Evolutionary conservation across 2,329 filamentous ascomycete species (phyloP), one percentile per base, ranked within the genome.

Genomic region (Pyrenochaeta sp.): DNA sequence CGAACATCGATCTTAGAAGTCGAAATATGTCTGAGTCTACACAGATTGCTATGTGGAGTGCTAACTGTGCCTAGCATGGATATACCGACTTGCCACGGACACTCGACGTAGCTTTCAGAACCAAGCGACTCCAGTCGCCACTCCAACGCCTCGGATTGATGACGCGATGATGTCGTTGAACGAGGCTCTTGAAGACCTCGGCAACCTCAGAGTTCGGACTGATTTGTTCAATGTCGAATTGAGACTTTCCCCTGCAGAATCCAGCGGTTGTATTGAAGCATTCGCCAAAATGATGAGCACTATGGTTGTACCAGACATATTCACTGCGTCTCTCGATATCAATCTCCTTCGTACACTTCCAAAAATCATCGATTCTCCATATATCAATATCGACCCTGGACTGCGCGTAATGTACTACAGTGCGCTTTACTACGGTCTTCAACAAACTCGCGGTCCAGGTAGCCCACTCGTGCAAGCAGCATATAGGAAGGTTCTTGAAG

Each of bases 11-110:
- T n/a, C 23, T 27, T 27, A 27, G 9, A 27, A 27, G 4, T 9
- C 4, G 23, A 27, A 27, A 27, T 5, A 27, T 27, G 23, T 9
- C 23, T 9, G 23, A 27, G 9, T 5, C 9, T 4, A 27, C 9
- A 27, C 23, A 27, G 9, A 9, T 9, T 27, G 23, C 9, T 27
- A 27, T 9, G 9, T 4, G 23, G 9, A 27, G 4, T 9, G 36
- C 32, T 51, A 39, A 58, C 32, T 14, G 5, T 17, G 14, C 30
- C n/a, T 20, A 66, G 64, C 62, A 37, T 68, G 68, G 69, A 65
- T 72, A 9, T 71, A 66, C 49, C 68, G 57, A 7, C 54, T 71
- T 50, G 69, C 68, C 9, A 68, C 48, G 9, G 63, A 70, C 36
- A 58, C 65, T 2, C 61, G 55, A 30, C 60, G 54, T 11, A 66